Evolutionary conservation across 345 rosid genomes (phyloP).

Genomic region (Angophora floribunda): DNA sequence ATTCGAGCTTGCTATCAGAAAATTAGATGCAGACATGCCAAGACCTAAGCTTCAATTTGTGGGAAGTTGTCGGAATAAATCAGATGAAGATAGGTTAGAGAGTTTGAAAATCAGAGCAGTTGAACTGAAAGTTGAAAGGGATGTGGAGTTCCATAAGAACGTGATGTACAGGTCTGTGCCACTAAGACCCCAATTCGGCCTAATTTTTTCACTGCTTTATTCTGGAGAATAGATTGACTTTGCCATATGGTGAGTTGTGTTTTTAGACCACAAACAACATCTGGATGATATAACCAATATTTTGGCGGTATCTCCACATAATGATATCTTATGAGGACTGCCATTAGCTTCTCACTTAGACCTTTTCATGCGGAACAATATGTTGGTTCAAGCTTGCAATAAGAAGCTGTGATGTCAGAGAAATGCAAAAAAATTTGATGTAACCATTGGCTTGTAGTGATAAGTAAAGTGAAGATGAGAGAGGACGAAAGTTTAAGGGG

Average conservation of each 20-base stretch:
- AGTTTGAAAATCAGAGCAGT: slow-evolving; percentile 61
- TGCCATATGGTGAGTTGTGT: background rate
- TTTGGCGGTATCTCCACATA: background rate
- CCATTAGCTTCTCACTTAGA: background rate
- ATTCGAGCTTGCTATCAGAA: slow-evolving; percentile 50
- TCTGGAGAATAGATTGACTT: background rate
- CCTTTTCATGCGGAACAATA: background rate
- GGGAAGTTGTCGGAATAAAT: slow-evolving; percentile 85
- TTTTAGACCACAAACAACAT: background rate
- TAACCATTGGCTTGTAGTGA: background rate
- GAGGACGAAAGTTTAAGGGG: background rate
- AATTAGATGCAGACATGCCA: slow-evolving; percentile 35
- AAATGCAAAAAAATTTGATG: background rate
- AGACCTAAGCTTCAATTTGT: slow-evolving; percentile 84
- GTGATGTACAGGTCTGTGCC: slow-evolving; percentile 57
- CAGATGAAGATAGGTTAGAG: slow-evolving; percentile 80
- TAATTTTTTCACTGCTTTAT: background rate
- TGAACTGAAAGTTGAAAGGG: slow-evolving; percentile 44
- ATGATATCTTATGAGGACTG: background rate
- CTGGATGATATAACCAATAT: background rate
- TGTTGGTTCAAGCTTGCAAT: background rate
- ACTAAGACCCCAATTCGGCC: background rate
- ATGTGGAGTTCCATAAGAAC: slow-evolving; percentile 73
- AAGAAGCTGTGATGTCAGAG: background rate
- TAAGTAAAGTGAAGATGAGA: background rate